Evolutionary conservation across 108 stramenopile species (phyloP).

Genomic region (Nannochloropsis oceanica): DNA sequence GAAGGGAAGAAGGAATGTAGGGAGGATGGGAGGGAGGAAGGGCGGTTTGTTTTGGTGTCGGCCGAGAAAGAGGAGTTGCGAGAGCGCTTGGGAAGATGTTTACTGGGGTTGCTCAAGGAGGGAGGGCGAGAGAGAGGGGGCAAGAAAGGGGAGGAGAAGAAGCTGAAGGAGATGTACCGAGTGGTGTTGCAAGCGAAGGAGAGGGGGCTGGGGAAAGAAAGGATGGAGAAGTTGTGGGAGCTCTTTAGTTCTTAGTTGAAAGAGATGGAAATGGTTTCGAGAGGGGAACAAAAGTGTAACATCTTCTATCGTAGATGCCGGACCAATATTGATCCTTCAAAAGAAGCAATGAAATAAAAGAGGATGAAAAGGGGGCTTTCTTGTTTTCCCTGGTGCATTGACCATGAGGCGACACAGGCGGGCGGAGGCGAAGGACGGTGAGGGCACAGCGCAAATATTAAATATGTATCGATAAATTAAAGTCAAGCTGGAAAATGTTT

Average conservation of each 20-base stretch:
- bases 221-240: not conserved
- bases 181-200: not conserved
- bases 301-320: too few species aligned
- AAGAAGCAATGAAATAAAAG: too few species aligned
- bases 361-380: too few species aligned
- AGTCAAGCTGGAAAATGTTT: too few species aligned
- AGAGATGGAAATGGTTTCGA: too few species aligned
- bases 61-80: not conserved
- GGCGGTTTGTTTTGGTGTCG: not conserved
- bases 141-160: not conserved
- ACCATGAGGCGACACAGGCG: too few species aligned
- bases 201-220: not conserved
- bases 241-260: not conserved
- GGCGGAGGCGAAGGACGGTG: too few species aligned
- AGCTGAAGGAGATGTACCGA: not conserved
- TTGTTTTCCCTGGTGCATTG: too few species aligned
- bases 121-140: not conserved
- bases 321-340: too few species aligned
- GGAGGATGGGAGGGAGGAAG: not conserved
- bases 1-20: not conserved
- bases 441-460: too few species aligned
- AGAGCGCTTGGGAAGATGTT: not conserved
- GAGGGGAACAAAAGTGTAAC: too few species aligned
- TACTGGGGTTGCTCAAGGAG: not conserved
- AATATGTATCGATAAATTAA: too few species aligned